Evolutionary conservation across 2,329 filamentous ascomycete species (phyloP), one percentile per base, ranked within the genome.

Genomic region (Xylaria sp.): DNA sequence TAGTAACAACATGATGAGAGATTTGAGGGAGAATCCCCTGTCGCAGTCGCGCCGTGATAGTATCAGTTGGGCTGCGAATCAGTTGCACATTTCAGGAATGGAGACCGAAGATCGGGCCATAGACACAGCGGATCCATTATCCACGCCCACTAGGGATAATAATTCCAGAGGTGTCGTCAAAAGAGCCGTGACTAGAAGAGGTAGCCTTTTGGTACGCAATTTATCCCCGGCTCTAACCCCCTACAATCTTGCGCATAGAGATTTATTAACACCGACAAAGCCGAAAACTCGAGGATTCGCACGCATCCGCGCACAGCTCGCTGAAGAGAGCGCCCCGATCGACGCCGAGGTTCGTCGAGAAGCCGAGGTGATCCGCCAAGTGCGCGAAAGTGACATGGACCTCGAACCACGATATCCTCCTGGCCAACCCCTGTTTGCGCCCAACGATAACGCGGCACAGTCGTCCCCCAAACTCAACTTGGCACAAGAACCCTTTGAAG

Each of bases 221-320:
- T 23, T 35, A n/a, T 46, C 35, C 19, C 76, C 16, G 52, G 48
- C 67, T 51, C 64, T 67, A 51, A 72, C 58, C 63, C 34, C 4
- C 9, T 10, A 34, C n/a, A 8, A 30, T 4, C 55, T 42, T 3
- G 42, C 35, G 30, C n/a, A 50, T 52, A 52, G 1, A 23, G 44
- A 23, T 49, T 50, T 59, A 54, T 54, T 66, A 46, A 68, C 59
- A 30, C 39, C 4, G 42, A 37, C 42, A 42, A 66, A 95, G 90
- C 94, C 95, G 10, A 99, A 97, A 79, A 94, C 93, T 0, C 96
- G 96, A 76, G 92, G 89, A 0, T 99, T 99, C 73, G 92, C 92
- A 4, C 88, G 94, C 9, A 96, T 99, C 66, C 86, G 90, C 62
- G 94, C 93, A 7, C 92, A 92, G 2, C 81, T 99, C 0, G 81